Conservation (phyloP, 2,329 filamentous ascomycete genomes). For the Cytospora piceae region DNA sequence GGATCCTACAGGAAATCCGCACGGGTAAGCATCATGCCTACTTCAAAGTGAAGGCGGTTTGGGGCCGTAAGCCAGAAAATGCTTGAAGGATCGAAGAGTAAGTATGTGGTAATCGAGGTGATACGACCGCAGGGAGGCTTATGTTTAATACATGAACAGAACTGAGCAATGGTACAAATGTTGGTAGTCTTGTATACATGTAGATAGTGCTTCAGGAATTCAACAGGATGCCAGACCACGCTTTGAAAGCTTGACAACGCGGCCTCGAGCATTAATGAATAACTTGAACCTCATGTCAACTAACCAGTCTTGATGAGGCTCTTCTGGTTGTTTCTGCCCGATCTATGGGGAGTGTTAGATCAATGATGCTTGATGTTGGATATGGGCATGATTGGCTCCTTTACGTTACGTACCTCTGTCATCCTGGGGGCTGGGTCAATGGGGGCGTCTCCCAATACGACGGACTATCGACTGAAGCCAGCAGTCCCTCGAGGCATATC, state of each 20-base stretch:
- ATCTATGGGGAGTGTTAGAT: neutral
- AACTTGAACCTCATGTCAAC: too few species aligned
- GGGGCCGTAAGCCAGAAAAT: conserved; percentile 35
- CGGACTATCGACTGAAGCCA: neutral
- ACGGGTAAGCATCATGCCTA: conserved; percentile 37
- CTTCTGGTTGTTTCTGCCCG: too few species aligned
- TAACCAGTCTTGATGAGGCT: too few species aligned
- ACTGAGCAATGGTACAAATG: too few species aligned
- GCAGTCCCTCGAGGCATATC: neutral
- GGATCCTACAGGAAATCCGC: conserved; percentile 34
- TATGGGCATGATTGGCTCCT: neutral
- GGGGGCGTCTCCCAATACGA: neutral
- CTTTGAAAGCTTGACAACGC: too few species aligned
- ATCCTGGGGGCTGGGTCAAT: neutral
- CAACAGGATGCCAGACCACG: too few species aligned
- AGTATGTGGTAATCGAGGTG: too few species aligned
- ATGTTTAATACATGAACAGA: neutral
- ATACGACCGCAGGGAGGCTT: too few species aligned
- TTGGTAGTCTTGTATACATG: neutral
- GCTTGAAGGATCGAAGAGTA: neutral
- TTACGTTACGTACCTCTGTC: neutral
- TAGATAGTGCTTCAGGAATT: neutral
- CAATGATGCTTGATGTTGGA: neutral
- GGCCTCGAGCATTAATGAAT: too few species aligned
- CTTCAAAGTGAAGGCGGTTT: conserved; percentile 39